phyloP scores from a whole-genome alignment of 2,329 filamentous ascomycete species.

The Pseudogymnoascus sp. region DNA sequence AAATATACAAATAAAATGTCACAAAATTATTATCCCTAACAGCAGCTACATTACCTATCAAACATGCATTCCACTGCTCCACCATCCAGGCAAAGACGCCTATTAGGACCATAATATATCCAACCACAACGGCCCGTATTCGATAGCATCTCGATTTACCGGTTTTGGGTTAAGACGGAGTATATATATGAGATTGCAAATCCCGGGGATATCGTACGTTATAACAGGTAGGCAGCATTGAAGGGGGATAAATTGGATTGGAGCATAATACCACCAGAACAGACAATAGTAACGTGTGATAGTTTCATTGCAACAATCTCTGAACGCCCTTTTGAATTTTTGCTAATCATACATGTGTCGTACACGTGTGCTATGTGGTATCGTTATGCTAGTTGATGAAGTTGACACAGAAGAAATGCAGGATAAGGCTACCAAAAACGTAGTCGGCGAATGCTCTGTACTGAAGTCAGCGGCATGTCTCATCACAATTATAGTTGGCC shows the following conservation, averaged over 20 bases:
- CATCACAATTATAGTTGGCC: not conserved
- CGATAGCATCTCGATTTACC: not conserved
- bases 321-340: conserved; percentile 14
- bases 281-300: not conserved
- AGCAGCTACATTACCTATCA: not conserved
- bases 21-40: not conserved
- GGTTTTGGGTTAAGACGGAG: not conserved
- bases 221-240: not conserved
- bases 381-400: conserved; percentile 76
- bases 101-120: not conserved
- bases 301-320: not conserved
- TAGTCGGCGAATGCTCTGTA: conserved; percentile 90
- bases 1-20: not conserved
- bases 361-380: conserved; percentile 12
- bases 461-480: conserved; percentile 16
- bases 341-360: conserved; percentile 9
- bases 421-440: conserved; percentile 84
- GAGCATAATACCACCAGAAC: not conserved
- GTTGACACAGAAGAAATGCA: conserved; percentile 99
- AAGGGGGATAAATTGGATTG: not conserved
- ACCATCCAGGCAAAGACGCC: not conserved
- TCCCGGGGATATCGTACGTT: not conserved
- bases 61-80: not conserved
- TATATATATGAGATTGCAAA: not conserved
- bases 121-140: not conserved